Evolutionary conservation across 2,329 filamentous ascomycete species (phyloP).

Genomic region (Xylariaceae sp.): DNA sequence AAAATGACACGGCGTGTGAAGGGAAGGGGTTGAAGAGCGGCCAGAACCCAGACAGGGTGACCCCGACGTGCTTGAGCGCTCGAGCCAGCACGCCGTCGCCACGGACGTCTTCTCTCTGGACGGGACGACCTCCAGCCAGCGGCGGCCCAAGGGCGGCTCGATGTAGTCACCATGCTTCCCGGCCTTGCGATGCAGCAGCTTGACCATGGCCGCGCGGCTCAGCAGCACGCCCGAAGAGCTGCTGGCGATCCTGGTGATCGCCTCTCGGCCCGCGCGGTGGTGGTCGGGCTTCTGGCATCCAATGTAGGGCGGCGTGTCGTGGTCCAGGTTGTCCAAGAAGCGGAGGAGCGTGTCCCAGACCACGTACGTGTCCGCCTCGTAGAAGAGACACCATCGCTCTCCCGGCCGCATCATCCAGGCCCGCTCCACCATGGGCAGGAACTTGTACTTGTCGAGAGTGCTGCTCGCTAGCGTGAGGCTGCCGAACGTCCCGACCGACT

Average conservation of each 20-base stretch:
- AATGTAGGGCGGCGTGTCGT: conserved; percentile 36
- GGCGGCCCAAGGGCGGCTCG: conserved; percentile 24
- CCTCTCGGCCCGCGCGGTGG: neutral
- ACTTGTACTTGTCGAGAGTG: conserved; percentile 51
- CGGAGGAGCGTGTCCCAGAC: conserved; percentile 39
- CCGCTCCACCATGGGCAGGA: conserved; percentile 45
- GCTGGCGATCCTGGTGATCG: conserved; percentile 37
- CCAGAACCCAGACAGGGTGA: conserved; percentile 39
- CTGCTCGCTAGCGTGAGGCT: conserved; percentile 21
- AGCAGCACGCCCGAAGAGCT: conserved; percentile 41
- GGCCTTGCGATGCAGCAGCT: conserved; percentile 26
- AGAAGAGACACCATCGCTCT: conserved; percentile 49
- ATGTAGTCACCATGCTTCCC: conserved; percentile 28
- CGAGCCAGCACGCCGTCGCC: conserved; percentile 20
- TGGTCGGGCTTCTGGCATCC: conserved; percentile 19
- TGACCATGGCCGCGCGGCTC: conserved; percentile 36
- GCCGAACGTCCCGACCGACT: too few species aligned
- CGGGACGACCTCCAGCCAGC: neutral
- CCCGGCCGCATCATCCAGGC: conserved; percentile 38
- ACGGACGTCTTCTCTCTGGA: neutral
- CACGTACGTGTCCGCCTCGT: conserved; percentile 47
- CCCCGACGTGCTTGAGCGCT: conserved; percentile 35
- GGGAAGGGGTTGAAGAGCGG: conserved; percentile 44
- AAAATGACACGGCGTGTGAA: conserved; percentile 40
- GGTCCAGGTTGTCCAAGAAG: conserved; percentile 40